These are phyloP conservation scores for Elsinoe australis DNA, from an alignment of 2,329 filamentous ascomycete species.

Conservation along the genomic window DNA sequence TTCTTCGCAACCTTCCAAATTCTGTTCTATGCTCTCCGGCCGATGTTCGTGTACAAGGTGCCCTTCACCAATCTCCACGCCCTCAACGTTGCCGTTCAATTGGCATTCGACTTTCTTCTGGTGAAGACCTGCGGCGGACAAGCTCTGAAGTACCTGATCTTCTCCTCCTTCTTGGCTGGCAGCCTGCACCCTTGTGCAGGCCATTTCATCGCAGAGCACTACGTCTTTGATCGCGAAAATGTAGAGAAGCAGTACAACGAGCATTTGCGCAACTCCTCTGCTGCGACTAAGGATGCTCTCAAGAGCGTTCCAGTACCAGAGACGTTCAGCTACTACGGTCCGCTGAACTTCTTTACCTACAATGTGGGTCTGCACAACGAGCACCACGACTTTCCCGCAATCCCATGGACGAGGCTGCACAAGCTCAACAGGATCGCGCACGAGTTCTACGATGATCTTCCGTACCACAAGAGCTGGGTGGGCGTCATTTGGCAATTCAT, in stretches of 20 bases:
- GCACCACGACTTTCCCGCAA: slow-evolving; percentile 95
- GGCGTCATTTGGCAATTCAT: slow-evolving; percentile 96
- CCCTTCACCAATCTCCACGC: slow-evolving; percentile 79
- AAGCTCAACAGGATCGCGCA: slow-evolving; percentile 68
- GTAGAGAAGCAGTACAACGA: slow-evolving; percentile 36
- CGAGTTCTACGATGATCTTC: slow-evolving; percentile 87
- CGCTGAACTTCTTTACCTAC: slow-evolving; percentile 86
- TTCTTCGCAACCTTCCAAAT: slow-evolving; percentile 99
- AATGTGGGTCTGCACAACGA: slow-evolving; percentile 98
- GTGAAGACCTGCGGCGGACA: slow-evolving; percentile 53
- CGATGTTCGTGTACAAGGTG: slow-evolving; percentile 87
- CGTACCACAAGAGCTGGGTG: slow-evolving; percentile 81
- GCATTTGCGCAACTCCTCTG: slow-evolving; percentile 18
- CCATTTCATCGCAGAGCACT: slow-evolving; percentile 97
- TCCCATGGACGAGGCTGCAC: slow-evolving; percentile 85
- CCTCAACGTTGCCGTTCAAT: slow-evolving; percentile 70
- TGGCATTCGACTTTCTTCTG: slow-evolving; percentile 67
- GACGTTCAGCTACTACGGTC: slow-evolving; percentile 95
- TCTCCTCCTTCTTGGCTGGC: slow-evolving; percentile 88
- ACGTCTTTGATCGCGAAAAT: slow-evolving; percentile 46
- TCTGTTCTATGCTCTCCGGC: slow-evolving; percentile 93
- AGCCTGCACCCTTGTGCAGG: slow-evolving; percentile 89
- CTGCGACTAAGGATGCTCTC: slow-evolving; percentile 25
- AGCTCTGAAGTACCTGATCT: slow-evolving; percentile 71
- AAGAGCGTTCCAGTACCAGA: slow-evolving; percentile 59